Conservation (phyloP, 2,329 filamentous ascomycete genomes). For the Exophiala spinifera region DNA sequence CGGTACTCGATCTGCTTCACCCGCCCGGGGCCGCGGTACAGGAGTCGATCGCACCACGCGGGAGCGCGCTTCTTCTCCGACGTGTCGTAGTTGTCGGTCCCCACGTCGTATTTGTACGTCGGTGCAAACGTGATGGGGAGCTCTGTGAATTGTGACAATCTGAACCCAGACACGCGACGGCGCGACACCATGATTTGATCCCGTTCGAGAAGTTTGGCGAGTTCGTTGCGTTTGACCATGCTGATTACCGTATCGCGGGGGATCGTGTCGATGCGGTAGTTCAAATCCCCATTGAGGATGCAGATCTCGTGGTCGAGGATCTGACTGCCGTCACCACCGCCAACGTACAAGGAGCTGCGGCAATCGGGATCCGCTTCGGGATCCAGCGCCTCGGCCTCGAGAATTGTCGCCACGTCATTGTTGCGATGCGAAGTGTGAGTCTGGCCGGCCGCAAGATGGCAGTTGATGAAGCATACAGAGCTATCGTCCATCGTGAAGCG, state of each 20-base stretch:
- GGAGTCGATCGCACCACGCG: constrained; percentile 91
- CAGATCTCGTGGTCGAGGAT: constrained; percentile 98
- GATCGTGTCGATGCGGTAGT: constrained; percentile 98
- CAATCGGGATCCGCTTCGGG: constrained; percentile 63
- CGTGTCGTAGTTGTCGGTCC: constrained; percentile 88
- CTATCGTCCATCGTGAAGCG: constrained; percentile 94
- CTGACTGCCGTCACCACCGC: constrained; percentile 92
- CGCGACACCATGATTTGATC: constrained; percentile 89
- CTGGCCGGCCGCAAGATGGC: constrained; percentile 92
- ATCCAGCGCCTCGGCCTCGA: constrained; percentile 75
- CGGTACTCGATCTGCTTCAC: constrained; percentile 86
- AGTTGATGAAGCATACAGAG: constrained; percentile 94
- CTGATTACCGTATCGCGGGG: constrained; percentile 87
- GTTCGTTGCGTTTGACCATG: constrained; percentile 75
- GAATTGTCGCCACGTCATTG: constrained; percentile 84
- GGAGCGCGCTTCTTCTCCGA: constrained; percentile 92
- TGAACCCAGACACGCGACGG: constrained; percentile 84
- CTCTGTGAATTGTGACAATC: constrained; percentile 86
- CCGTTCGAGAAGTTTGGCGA: constrained; percentile 81
- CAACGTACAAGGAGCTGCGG: constrained; percentile 75
- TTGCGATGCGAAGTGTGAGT: constrained; percentile 86
- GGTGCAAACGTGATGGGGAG: constrained; percentile 86
- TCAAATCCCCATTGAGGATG: constrained; percentile 90
- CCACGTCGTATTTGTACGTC: constrained; percentile 98
- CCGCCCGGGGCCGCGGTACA: constrained; percentile 78